phyloP scores from a whole-genome alignment of 129 eudicot genomes.

The Arctium minus region DNA sequence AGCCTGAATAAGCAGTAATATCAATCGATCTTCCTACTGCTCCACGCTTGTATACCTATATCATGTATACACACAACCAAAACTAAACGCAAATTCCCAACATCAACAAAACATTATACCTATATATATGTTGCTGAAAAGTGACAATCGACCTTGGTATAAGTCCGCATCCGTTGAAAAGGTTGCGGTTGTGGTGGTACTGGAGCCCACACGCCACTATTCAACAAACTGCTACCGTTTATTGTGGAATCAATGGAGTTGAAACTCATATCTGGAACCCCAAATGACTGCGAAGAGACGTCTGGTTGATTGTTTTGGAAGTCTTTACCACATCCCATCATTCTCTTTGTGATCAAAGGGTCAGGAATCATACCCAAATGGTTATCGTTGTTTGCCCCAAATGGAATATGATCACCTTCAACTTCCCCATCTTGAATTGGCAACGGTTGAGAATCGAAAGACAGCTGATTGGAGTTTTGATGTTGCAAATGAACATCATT shows the following conservation, averaged over 20 bases:
- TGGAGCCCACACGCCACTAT: conserved; percentile 71
- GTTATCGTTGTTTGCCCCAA: conserved; percentile 43
- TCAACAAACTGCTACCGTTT: conserved; percentile 65
- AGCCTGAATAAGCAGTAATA: conserved; percentile 77
- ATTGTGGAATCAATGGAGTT: conserved; percentile 83
- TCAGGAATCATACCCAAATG: conserved; percentile 68
- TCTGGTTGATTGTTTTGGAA: conserved; percentile 62
- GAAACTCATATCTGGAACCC: conserved; percentile 86
- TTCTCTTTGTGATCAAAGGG: conserved; percentile 54
- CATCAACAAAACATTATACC: background rate
- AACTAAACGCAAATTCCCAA: background rate
- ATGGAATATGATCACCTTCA: conserved; percentile 40
- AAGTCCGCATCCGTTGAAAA: conserved; percentile 84
- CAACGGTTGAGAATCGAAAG: conserved; percentile 59
- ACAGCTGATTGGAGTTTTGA: conserved; percentile 48
- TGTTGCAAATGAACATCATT: conserved; percentile 54
- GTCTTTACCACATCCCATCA: conserved; percentile 60
- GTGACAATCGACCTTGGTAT: conserved; percentile 66
- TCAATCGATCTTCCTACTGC: conserved; percentile 98
- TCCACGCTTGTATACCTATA: conserved; percentile 89
- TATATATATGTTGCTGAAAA: background rate
- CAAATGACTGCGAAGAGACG: conserved; percentile 85
- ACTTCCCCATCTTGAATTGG: conserved; percentile 61
- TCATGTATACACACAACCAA: background rate
- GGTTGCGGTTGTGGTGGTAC: conserved; percentile 44